These are phyloP conservation scores for Canna indica DNA, from an alignment of 176 grass and related monocot genomes.

Conservation along the genomic window DNA sequence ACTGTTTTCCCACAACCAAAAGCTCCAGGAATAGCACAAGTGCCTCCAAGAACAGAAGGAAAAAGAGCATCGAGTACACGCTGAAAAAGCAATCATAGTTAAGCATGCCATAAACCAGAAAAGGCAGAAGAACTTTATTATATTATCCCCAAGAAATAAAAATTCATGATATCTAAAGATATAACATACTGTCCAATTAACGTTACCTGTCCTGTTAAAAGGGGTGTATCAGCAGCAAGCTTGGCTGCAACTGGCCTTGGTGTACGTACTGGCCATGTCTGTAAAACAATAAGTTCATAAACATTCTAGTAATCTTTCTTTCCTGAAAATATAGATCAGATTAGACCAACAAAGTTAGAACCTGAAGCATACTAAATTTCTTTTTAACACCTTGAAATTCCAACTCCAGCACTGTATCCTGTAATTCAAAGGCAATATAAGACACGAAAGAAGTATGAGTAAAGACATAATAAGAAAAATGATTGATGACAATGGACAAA, in stretches of 20 bases:
- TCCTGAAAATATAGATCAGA: neutral
- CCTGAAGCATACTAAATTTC: conserved; percentile 70
- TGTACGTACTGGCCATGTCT: conserved; percentile 82
- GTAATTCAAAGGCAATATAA: conserved; percentile 9
- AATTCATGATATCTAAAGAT: conserved; percentile 8
- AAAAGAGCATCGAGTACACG: conserved; percentile 90
- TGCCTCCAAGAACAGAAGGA: conserved; percentile 82
- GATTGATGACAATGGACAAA: neutral
- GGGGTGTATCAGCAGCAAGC: conserved; percentile 76
- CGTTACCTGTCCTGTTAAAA: conserved; percentile 75
- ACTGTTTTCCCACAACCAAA: conserved; percentile 98
- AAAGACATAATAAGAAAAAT: conserved; percentile 9
- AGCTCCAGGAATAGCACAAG: conserved; percentile 85
- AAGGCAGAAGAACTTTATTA: neutral
- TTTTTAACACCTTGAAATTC: conserved; percentile 88
- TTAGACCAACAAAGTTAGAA: conserved; percentile 3
- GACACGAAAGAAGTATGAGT: conserved; percentile 11
- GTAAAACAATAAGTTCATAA: conserved; percentile 18
- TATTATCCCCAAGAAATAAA: neutral
- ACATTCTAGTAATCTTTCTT: conserved; percentile 10
- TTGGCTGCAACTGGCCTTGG: conserved; percentile 75
- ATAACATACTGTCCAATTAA: neutral
- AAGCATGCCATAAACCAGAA: conserved; percentile 17
- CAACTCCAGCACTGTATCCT: conserved; percentile 73
- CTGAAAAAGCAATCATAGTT: conserved; percentile 32